Conservation (phyloP, 495 filamentous ascomycete species). For the Aspergillus indologenus region DNA sequence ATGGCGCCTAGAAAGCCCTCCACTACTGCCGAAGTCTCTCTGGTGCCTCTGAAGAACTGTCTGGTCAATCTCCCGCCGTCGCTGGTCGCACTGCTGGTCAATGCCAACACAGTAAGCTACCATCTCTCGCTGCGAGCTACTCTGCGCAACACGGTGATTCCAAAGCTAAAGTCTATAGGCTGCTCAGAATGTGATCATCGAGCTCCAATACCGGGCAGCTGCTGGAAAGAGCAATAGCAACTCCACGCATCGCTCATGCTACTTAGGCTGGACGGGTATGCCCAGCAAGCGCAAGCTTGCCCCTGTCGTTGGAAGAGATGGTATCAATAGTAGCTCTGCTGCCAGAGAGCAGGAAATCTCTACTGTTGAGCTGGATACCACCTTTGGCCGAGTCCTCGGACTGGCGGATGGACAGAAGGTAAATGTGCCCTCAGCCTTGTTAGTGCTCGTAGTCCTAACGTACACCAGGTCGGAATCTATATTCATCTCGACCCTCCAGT, state of each 20-base stretch:
- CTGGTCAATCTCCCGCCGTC: constrained; percentile 90
- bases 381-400: constrained; percentile 79
- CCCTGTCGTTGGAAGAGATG: constrained; percentile 68
- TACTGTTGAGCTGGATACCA: constrained; percentile 83
- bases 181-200: constrained; percentile 93
- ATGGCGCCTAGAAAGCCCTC: constrained; percentile 70
- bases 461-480: constrained; percentile 55
- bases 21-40: constrained; percentile 69
- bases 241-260: constrained; percentile 64
- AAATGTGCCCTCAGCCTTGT: constrained; percentile 23
- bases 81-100: constrained; percentile 75
- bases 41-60: constrained; percentile 86
- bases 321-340: constrained; percentile 57
- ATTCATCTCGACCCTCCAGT: constrained; percentile 88
- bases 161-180: constrained; percentile 46
- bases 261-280: constrained; percentile 95
- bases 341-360: constrained; percentile 68
- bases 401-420: constrained; percentile 84
- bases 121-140: neutral
- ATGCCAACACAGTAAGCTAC: constrained; percentile 75
- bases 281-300: constrained; percentile 78
- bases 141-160: neutral
- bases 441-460: constrained; percentile 21
- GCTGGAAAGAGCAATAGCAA: constrained; percentile 39
- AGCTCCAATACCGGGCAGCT: constrained; percentile 65